Percentiles rank a stretch among this genome's conserved stretches.
Conservation (phyloP, 2,329 filamentous ascomycete genomes). For the Proliferodiscus dingleyae region DNA sequence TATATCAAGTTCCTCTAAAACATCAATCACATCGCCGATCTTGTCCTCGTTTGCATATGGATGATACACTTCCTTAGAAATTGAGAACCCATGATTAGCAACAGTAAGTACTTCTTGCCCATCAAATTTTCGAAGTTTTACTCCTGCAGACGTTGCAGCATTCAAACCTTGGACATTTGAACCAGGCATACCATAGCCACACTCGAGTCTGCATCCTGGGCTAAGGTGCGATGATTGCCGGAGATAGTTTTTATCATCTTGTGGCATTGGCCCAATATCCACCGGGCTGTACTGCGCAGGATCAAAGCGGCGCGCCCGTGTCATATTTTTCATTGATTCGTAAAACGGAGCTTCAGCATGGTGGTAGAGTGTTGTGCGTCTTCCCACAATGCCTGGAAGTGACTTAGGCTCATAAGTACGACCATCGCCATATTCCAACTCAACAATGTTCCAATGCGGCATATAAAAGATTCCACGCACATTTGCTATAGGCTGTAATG, state of each 20-base stretch:
- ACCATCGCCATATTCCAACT: slow-evolving; percentile 16
- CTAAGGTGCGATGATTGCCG: slow-evolving; percentile 12
- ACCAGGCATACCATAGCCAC: slow-evolving; percentile 10
- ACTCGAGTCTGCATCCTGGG: slow-evolving; percentile 15
- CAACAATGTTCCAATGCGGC: slow-evolving; percentile 15
- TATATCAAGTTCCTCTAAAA: slow-evolving; percentile 15
- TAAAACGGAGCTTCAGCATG: slow-evolving; percentile 13
- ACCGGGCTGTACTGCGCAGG: slow-evolving; percentile 5
- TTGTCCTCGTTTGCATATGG: slow-evolving; percentile 13
- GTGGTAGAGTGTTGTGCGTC: slow-evolving; percentile 15
- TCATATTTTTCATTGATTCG: slow-evolving; percentile 13
- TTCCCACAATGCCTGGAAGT: slow-evolving; percentile 16
- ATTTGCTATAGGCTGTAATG: slow-evolving; percentile 15
- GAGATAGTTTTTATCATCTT: slow-evolving; percentile 16
- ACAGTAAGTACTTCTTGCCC: slow-evolving; percentile 14
- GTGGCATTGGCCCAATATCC: slow-evolving; percentile 13
- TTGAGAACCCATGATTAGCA: slow-evolving; percentile 12
- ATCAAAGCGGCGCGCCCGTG: slow-evolving; percentile 13
- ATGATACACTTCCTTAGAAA: slow-evolving; percentile 16
- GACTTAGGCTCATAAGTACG: slow-evolving; percentile 13
- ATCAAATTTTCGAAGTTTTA: slow-evolving; percentile 13
- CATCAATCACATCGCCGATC: slow-evolving; percentile 15
- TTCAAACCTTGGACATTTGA: slow-evolving; percentile 10
- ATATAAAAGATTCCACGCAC: slow-evolving; percentile 14
- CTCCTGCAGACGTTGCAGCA: slow-evolving; percentile 14